These are phyloP conservation scores for Somion occarium DNA, from an alignment of 1,284 basidiomycete genomes.

Conservation along the genomic window DNA sequence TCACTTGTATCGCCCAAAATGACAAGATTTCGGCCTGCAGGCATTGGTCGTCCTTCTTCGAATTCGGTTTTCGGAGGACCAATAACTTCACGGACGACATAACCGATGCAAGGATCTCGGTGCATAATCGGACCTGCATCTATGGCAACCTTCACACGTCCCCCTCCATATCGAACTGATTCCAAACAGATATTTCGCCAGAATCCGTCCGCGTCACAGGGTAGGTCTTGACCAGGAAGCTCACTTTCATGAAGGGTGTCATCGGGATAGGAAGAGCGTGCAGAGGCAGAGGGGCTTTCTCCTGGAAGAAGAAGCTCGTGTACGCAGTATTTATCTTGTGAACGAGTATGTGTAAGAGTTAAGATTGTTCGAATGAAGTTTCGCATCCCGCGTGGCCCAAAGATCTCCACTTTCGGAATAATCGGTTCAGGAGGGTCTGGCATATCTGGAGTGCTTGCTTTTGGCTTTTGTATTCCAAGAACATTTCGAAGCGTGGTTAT, in stretches of 20 bases:
- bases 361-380: slow-evolving; percentile 72
- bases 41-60: slow-evolving; percentile 29
- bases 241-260: slow-evolving; percentile 64
- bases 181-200: slow-evolving; percentile 57
- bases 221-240: slow-evolving; percentile 59
- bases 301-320: slow-evolving; percentile 71
- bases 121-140: slow-evolving; percentile 81
- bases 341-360: slow-evolving; percentile 62
- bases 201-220: slow-evolving; percentile 58
- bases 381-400: slow-evolving; percentile 82
- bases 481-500: slow-evolving; percentile 68
- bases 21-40: slow-evolving; percentile 44
- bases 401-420: slow-evolving; percentile 65
- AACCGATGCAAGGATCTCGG: slow-evolving; percentile 83
- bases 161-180: slow-evolving; percentile 20
- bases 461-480: slow-evolving; percentile 41
- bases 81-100: slow-evolving; percentile 65
- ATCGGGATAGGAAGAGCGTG: slow-evolving; percentile 23
- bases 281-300: slow-evolving; percentile 48
- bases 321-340: slow-evolving; percentile 68
- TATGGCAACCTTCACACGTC: slow-evolving; percentile 46
- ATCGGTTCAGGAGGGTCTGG: slow-evolving; percentile 11
- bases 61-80: slow-evolving; percentile 28
- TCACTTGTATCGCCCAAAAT: slow-evolving; percentile 66
- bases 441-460: slow-evolving; percentile 4